Base-by-base conservation (phyloP, 768 basidiomycete genomes). In the Punctularia strigosozonata region DNA sequence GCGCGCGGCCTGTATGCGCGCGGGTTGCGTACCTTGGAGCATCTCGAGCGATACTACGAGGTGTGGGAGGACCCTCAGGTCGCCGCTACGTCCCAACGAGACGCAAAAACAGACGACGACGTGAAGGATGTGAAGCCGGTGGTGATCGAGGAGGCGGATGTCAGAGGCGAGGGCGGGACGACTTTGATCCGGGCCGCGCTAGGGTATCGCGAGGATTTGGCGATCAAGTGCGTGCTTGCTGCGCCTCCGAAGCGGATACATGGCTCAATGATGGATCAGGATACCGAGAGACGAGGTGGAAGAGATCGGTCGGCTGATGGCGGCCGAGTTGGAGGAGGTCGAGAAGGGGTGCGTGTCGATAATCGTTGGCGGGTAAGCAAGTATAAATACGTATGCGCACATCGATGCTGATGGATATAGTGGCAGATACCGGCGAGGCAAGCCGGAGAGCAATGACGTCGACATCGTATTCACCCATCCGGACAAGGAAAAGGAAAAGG, bases 381-480 rank as follows among this genome's bases (percentile, higher is more conserved):
- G 42, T 28, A 2, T 37, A 18, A 18, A 10, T 37, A 36, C 8
- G n/a, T 25, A 21, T 5, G 28, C 34, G 8, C 22, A 43, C 25
- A 30, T 22, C 10, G 7, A 20, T 22, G 26, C 25, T 38, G 37
- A n/a, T 13, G 31, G 21, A 34, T 25, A 22, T 12, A 30, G 31
- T 7, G 17, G 5, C 40, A 90, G 89, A 4, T 87, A 91, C 58
- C 75, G 92, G 21, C 64, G 91, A 40, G 91, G 91, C 2, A 94
- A 94, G 54, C 50, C 60, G 3, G 59, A 75, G 43, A 86, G 81
- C 50, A 86, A 82, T 49, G 91, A 95, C 52, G 77, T 90, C 22
- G 91, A 97, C 50, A 82, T 97, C 40, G 74, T 95, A 1, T 81
- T 94, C 52, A 83, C 79, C 25, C 85, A 91, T 50, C 64, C 72